phyloP scores from a whole-genome alignment of 352 stramenopile genomes.

The Globisporangium nunn region DNA sequence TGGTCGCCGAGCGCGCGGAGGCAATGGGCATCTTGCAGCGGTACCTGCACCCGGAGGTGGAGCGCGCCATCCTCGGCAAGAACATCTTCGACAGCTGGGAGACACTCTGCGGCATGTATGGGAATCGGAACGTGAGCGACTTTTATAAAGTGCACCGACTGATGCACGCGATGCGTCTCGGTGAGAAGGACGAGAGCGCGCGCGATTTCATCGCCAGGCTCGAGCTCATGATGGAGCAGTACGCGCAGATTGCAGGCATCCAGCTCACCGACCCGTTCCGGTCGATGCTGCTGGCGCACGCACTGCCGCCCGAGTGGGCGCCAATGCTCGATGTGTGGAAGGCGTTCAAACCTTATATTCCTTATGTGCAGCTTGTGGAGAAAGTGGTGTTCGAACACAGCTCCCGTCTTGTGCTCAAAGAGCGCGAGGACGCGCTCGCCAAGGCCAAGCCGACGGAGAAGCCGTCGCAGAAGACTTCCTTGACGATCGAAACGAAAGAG shows the following conservation, averaged over 20 bases:
- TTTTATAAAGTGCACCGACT: conserved; percentile 38
- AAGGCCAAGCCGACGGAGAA: not conserved
- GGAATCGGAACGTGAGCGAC: conserved; percentile 23
- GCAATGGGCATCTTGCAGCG: conserved; percentile 41
- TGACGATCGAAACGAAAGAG: not conserved
- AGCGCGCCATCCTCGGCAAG: conserved; percentile 37
- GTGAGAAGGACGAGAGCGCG: conserved; percentile 27
- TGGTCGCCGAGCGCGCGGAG: conserved; percentile 34
- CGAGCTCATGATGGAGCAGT: conserved; percentile 36
- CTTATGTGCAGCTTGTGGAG: conserved; percentile 29
- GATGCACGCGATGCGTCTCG: conserved; percentile 34
- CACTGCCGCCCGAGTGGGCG: conserved; percentile 24
- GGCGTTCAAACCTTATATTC: conserved; percentile 31
- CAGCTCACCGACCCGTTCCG: conserved; percentile 33
- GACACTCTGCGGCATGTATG: conserved; percentile 38
- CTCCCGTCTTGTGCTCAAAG: conserved; percentile 7
- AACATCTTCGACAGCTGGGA: conserved; percentile 46
- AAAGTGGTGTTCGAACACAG: conserved; percentile 22
- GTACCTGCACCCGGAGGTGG: conserved; percentile 36
- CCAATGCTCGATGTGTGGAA: conserved; percentile 24
- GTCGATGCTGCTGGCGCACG: conserved; percentile 27
- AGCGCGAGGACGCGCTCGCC: conserved; percentile 12
- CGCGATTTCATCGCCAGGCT: conserved; percentile 31
- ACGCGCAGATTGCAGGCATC: conserved; percentile 26
- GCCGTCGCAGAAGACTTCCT: not conserved